Percentiles rank a stretch among this genome's conserved stretches.
phyloP scores from a whole-genome alignment of 345 rosid genomes.

The Heritiera littoralis region DNA sequence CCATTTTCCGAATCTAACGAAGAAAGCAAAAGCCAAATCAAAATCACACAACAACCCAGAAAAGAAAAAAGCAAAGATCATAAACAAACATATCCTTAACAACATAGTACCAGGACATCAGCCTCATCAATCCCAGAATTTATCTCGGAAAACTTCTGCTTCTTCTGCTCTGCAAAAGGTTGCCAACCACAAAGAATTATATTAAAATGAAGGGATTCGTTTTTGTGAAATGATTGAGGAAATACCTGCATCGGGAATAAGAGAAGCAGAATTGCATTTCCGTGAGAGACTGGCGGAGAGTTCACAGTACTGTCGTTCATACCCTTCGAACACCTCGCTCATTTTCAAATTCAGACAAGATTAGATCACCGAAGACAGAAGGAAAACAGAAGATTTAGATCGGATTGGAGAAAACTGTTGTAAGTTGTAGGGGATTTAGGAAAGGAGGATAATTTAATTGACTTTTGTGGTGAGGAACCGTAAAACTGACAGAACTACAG shows the following conservation, averaged over 20 bases:
- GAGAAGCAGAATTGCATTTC: conserved; percentile 64
- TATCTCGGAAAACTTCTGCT: conserved; percentile 53
- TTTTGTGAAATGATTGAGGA: background rate
- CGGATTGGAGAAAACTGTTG: background rate
- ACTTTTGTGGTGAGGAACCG: too few species aligned
- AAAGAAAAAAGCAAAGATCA: background rate
- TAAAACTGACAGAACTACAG: too few species aligned
- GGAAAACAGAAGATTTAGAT: background rate
- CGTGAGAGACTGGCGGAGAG: conserved; percentile 82
- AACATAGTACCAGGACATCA: conserved; percentile 62
- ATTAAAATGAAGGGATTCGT: background rate
- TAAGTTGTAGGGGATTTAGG: background rate
- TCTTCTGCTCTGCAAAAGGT: conserved; percentile 57
- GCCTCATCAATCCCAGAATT: conserved; percentile 81
- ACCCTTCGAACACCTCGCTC: conserved; percentile 87
- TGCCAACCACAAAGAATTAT: background rate
- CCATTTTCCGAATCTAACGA: conserved; percentile 77
- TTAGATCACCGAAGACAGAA: background rate
- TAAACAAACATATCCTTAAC: background rate
- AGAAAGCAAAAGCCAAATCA: background rate
- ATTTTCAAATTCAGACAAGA: conserved; percentile 36
- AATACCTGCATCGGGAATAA: conserved; percentile 55
- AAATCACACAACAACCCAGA: background rate
- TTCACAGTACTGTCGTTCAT: conserved; percentile 93
- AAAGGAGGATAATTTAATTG: background rate